Base-by-base conservation (phyloP, 208 protist species). In the Blastocrithidia nonstop region DNA sequence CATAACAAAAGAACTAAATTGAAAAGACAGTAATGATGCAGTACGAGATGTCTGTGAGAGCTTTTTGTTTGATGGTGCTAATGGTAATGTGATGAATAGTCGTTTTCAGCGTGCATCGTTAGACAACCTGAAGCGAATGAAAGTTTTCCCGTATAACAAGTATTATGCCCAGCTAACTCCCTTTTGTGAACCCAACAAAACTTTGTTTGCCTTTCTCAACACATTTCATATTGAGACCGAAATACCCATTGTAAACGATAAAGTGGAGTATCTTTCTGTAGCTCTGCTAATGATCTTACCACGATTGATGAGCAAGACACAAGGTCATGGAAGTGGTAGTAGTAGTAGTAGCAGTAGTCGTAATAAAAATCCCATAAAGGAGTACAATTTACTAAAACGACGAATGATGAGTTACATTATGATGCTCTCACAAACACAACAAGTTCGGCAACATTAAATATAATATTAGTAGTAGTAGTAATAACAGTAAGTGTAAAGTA, bases 211-310 rank as follows among this genome's bases (percentile, higher is more conserved):
- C 17, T 93, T 93, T 48, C 54, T 93, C 16, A 58, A 59, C 28
- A 71, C 75, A 6, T 93, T 93, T 39, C 61, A 87, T 37, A 38
- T 93, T 6, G 67, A 81, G 43, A 78, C 35, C 29, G 84, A 88
- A 45, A 54, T 87, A 13, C 42, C 54, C 40, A 33, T 54, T n/a
- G 41, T 36, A 37, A 56, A 73, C 41, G 63, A 82, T 41, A 62
- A 50, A 8, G 64, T 61, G 4, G 62, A 71, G 32, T 93, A 86
- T 60, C 50, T 89, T 36, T 69, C 79, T 3, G 64, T 73, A 5
- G 84, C 68, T 2, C 43, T 93, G 25, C 50, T 61, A 33, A 50
- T 93, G 29, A 62, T 66, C 16, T 67, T 93, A 24, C 84, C 84
- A 13, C 86, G 82, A 68, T 65, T 93, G 16, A 71, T 74, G 23